Conservation (phyloP, 305 asterid genomes). For the Ilex paraguariensis region DNA sequence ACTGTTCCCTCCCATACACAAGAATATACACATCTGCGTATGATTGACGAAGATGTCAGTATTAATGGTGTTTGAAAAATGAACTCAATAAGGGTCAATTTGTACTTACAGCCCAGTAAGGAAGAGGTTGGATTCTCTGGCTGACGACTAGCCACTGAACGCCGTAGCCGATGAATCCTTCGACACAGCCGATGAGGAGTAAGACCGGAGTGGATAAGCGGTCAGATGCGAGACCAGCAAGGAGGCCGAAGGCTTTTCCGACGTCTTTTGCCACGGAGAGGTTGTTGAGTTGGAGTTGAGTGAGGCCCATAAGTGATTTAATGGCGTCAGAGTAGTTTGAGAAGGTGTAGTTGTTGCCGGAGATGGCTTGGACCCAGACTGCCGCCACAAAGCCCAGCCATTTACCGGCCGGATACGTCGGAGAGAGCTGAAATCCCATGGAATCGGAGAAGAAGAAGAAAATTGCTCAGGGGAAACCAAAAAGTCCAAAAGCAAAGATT, state of each 20-base stretch:
- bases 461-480: not conserved
- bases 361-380: slow-evolving; percentile 88
- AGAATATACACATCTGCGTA: slow-evolving; percentile 65
- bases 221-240: slow-evolving; percentile 86
- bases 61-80: not conserved
- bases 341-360: slow-evolving; percentile 86
- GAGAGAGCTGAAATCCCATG: slow-evolving; percentile 42
- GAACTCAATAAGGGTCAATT: no score
- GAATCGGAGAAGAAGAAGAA: no score
- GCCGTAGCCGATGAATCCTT: slow-evolving; percentile 83
- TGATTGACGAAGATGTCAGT: not conserved
- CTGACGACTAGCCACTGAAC: slow-evolving; percentile 94
- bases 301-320: slow-evolving; percentile 66
- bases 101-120: slow-evolving; percentile 69
- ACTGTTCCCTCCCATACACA: slow-evolving; percentile 98
- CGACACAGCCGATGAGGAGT: slow-evolving; percentile 69
- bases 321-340: slow-evolving; percentile 78
- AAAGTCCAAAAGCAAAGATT: no score
- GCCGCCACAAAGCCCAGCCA: slow-evolving; percentile 93
- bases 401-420: slow-evolving; percentile 67
- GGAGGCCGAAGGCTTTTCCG: slow-evolving; percentile 80
- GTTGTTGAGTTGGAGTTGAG: slow-evolving; percentile 82
- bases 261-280: slow-evolving; percentile 88
- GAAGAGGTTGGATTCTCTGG: slow-evolving; percentile 61
- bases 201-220: slow-evolving; percentile 52